Evolutionary conservation across 768 basidiomycete genomes (phyloP).

Genomic region (Kwoniella heveanensis): DNA sequence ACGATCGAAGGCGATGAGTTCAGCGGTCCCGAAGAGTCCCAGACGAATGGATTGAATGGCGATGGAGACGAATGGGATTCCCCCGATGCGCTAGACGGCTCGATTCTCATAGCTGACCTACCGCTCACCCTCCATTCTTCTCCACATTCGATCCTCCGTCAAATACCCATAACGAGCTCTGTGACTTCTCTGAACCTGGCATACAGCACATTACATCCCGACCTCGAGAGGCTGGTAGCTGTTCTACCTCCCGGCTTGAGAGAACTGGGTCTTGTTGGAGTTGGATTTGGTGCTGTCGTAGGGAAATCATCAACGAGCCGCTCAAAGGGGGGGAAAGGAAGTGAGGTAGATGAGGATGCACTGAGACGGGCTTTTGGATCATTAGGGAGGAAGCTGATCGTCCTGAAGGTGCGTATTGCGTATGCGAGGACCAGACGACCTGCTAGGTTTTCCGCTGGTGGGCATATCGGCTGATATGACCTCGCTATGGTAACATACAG

Average conservation of each 20-base stretch:
- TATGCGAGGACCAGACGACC: too few species aligned
- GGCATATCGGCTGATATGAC: too few species aligned
- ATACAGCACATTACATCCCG: constrained; percentile 24
- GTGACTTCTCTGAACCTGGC: constrained; percentile 39
- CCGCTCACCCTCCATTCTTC: constrained; percentile 35
- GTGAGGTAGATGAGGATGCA: constrained; percentile 9
- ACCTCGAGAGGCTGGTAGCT: constrained; percentile 29
- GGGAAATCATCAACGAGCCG: neutral
- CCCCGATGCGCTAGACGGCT: constrained; percentile 1
- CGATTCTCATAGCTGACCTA: constrained; percentile 23
- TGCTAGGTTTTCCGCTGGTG: too few species aligned
- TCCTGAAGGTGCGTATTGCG: constrained; percentile 30
- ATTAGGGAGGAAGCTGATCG: constrained; percentile 34
- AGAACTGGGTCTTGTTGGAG: constrained; percentile 30
- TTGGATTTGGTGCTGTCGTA: constrained; percentile 2
- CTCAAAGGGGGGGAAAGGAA: neutral
- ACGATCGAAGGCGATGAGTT: too few species aligned
- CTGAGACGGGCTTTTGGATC: constrained; percentile 25
- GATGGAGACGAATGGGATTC: constrained; percentile 18
- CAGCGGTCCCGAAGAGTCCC: too few species aligned
- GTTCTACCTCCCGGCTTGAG: constrained; percentile 27
- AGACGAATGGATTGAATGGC: neutral
- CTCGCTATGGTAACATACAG: too few species aligned
- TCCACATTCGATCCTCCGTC: constrained; percentile 26
- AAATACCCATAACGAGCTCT: constrained; percentile 15